phyloP scores from a whole-genome alignment of 768 basidiomycete genomes.

The Lactarius sp. region DNA sequence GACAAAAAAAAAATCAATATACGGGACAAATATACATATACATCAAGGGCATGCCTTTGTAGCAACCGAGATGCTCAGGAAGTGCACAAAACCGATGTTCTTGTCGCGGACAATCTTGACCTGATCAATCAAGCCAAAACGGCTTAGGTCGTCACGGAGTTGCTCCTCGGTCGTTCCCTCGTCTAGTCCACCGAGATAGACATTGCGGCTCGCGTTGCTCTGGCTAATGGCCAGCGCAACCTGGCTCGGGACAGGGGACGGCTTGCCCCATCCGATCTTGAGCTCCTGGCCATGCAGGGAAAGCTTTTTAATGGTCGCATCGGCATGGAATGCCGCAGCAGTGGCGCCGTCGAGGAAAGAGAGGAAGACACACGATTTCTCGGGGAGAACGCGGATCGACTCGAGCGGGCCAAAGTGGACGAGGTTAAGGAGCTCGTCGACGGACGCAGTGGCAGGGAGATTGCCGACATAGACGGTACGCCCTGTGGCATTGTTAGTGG shows the following conservation, averaged over 20 bases:
- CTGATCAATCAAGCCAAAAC: constrained; percentile 96
- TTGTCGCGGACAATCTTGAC: constrained; percentile 99
- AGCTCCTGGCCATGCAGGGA: constrained; percentile 92
- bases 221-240: constrained; percentile 86
- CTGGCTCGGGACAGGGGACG: constrained; percentile 79
- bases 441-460: constrained; percentile 89
- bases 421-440: constrained; percentile 95
- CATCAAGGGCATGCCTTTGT: constrained; percentile 58
- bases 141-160: constrained; percentile 83
- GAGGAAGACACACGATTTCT: constrained; percentile 97
- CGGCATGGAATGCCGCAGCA: constrained; percentile 95
- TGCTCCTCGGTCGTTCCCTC: constrained; percentile 88
- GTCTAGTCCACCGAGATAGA: constrained; percentile 92
- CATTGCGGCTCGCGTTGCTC: constrained; percentile 91
- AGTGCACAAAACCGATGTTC: constrained; percentile 99
- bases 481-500: constrained; percentile 54
- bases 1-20: neutral
- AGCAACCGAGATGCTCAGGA: constrained; percentile 90
- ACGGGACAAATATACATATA: neutral
- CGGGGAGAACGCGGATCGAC: constrained; percentile 88
- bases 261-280: constrained; percentile 98
- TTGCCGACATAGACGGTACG: constrained; percentile 98
- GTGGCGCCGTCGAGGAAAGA: constrained; percentile 93
- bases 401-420: constrained; percentile 98
- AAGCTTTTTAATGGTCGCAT: constrained; percentile 92